A percentile compares a stretch with the other conserved stretches of the same genome.
Evolutionary conservation across 1,139 yeast species (phyloP).

Genomic region (Taphrina betulina): DNA sequence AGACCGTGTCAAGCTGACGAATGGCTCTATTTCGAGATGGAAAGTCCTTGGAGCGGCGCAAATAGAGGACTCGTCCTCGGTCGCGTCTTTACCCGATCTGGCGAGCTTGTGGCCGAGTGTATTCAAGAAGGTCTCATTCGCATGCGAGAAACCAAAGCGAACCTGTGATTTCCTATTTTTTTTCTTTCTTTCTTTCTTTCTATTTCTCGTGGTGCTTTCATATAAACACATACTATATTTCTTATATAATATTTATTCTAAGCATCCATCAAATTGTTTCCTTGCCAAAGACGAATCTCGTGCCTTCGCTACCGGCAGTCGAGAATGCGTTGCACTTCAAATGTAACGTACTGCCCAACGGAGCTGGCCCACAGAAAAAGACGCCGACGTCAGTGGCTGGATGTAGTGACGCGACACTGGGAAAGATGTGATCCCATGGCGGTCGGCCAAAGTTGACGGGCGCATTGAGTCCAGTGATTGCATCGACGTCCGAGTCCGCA

Average conservation of each 20-base stretch:
- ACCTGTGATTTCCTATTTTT: neutral
- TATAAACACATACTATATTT: too few relatives aligned
- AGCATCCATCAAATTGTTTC: conserved; percentile 31
- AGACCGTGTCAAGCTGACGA: conserved; percentile 53
- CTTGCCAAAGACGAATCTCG: conserved; percentile 33
- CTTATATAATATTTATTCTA: too few relatives aligned
- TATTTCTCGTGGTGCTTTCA: neutral
- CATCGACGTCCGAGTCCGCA: conserved; percentile 24
- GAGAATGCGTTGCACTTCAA: conserved; percentile 13
- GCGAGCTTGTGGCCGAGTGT: conserved; percentile 61
- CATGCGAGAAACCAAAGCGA: neutral
- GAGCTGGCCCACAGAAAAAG: conserved; percentile 31
- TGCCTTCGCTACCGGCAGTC: conserved; percentile 27
- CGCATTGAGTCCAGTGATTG: conserved; percentile 26
- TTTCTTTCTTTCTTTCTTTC: neutral
- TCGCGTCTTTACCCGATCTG: conserved; percentile 55
- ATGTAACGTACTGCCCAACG: conserved; percentile 28
- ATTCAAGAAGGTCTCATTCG: conserved; percentile 57
- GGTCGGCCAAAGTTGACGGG: conserved; percentile 32
- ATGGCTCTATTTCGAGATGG: conserved; percentile 54
- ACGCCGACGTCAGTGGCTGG: conserved; percentile 34
- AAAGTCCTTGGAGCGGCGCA: conserved; percentile 54
- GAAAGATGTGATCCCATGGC: conserved; percentile 27
- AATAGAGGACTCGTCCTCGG: conserved; percentile 61
- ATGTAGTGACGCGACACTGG: conserved; percentile 9